Base-by-base conservation (phyloP, 768 basidiomycete species). In the Calocera viscosa region DNA sequence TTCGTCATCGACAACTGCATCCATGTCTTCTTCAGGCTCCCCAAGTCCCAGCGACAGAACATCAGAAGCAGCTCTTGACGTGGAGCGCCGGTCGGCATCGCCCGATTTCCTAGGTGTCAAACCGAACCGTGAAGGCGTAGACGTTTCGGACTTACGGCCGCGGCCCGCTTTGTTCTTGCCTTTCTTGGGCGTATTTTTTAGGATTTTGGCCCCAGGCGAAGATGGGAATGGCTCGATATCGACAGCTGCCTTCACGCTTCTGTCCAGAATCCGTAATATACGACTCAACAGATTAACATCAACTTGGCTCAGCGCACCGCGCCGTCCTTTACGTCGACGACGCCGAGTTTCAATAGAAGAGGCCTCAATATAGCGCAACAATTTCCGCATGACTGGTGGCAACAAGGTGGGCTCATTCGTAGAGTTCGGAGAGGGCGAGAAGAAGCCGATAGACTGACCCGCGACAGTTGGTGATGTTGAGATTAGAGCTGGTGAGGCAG, bases 201-300 rank as follows among this genome's bases (percentile, higher is more conserved):
- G 83, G 5, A 76, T 75, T 65, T 70, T 71, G 24, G 64, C 60
- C 53, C 67, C 68, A 64, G 66, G 64, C 66, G 77, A 69, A 67
- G 76, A 26, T 71, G 76, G 78, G 70, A 96, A 91, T 0, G 89
- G 87, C 68, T 88, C 87, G 10, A 90, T 68, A 68, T 87, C 85
- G 73, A 93, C 89, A 0, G 86, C 88, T 1, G 85, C 82, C 69
- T 82, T 84, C 64, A 94, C 86, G 64, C 84, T 88, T 39, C 93
- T 81, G 71, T 91, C 90, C 1, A 97, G 77, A 17, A 91, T 78
- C 75, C 89, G 90, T 68, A 95, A 74, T 32, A 92, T 70, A 53
- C 91, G 80, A 1, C 82, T 81, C 34, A 96, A 76, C 3, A 81
- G 74, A 5, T 80, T 77, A 0, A 81, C 81, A 49, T 93, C 89